Evolutionary conservation across 768 basidiomycete species (phyloP), one percentile per base, ranked within the genome.

Genomic region (Cystoderma amianthinum): DNA sequence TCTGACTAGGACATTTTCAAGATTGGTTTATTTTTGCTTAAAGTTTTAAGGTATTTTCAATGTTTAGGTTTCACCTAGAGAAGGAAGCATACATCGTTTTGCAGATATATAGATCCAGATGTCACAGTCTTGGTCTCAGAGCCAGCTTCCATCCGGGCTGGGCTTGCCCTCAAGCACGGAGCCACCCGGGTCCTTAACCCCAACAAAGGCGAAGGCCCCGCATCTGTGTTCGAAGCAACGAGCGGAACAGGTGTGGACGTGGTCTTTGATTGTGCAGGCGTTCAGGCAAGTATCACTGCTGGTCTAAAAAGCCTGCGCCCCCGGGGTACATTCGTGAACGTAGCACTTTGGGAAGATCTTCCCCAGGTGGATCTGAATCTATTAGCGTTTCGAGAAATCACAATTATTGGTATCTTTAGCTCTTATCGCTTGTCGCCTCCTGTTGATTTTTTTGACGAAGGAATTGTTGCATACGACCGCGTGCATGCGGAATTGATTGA

Each of bases 221-320:
- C 50, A 0, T 53, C 50, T 1, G 55, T 59, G 4, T 37, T 55
- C 16, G 44, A 55, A 20, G 54, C 56, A 1, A 70, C 58, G 11
- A 47, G 41, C 22, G 56, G 55, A 10, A 32, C 48, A 2, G 72
- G 72, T 18, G 68, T 68, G 7, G 67, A 72, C 43, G 56, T 72
- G 34, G 68, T 61, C 3, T 72, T 71, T 47, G 74, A 76, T 34
- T 69, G 70, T 13, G 68, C 71, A 3, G 72, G 72, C 1, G 47
- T 61, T 2, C 66, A 70, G 45, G 53, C 54, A 11, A 59, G 62
- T 33, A 41, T 73, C 11, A 60, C 65, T 24, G 47, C 58, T 5
- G 67, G 62, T 5, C 48, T 74, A 11, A 25, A 41, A 5, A 60
- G 63, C 19, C 53, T 71, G 7, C 60, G 64, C 17, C 53, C 65